These are phyloP conservation scores for Mrakia hoshinonis DNA, from an alignment of 768 basidiomycete genomes.

Conservation along the genomic window DNA sequence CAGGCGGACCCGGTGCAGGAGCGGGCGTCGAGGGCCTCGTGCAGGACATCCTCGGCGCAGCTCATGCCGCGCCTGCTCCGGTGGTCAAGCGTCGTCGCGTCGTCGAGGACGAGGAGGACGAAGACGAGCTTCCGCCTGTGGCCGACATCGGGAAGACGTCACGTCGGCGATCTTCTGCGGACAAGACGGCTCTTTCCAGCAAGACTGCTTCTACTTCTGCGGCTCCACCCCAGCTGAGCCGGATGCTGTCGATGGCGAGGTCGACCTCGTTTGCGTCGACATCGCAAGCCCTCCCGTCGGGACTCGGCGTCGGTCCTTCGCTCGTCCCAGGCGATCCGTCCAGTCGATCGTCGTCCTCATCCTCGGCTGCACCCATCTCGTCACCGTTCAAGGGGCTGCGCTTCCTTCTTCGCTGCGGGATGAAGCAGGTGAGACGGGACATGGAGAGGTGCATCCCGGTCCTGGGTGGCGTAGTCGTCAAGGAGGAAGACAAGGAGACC, in stretches of 20 bases:
- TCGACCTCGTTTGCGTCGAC: constrained; percentile 2
- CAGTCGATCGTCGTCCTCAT: neutral
- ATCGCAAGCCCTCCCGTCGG: neutral
- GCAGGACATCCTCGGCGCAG: constrained; percentile 7
- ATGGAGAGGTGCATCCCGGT: neutral
- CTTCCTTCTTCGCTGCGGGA: constrained; percentile 12
- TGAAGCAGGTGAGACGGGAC: neutral
- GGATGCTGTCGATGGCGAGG: constrained; percentile 11
- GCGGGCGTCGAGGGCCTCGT: neutral
- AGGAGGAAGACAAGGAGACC: constrained; percentile 7
- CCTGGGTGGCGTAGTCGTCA: constrained; percentile 15
- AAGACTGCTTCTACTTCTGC: neutral
- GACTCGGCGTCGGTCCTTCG: neutral
- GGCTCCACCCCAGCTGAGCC: constrained; percentile 1
- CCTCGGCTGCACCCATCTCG: neutral
- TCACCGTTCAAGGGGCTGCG: constrained; percentile 5
- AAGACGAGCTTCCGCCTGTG: neutral
- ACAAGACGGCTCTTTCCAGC: neutral
- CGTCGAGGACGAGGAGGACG: neutral
- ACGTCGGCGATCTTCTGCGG: neutral
- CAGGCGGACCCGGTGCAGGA: neutral
- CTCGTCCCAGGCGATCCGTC: neutral
- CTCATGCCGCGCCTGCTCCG: neutral
- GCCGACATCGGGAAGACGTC: neutral
- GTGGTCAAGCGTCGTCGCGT: neutral